Evolutionary conservation across 2,329 filamentous ascomycete species (phyloP).

Genomic region (Phialophora chinensis): DNA sequence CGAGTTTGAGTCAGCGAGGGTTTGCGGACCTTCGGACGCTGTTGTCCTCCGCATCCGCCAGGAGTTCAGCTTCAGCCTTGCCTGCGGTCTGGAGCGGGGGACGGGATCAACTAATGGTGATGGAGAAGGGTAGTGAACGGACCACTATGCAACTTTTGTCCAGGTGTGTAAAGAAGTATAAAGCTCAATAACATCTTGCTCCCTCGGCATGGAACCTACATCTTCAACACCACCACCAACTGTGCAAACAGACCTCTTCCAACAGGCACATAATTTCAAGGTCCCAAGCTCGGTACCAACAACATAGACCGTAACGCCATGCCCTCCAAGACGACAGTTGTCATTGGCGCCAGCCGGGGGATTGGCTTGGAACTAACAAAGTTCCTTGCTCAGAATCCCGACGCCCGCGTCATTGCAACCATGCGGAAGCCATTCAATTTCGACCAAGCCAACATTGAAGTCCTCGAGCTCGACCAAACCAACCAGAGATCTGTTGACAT

Average conservation of each 20-base stretch:
- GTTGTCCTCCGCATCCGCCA: constrained; percentile 2
- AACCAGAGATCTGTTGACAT: constrained; percentile 11
- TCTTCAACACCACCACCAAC: constrained; percentile 4
- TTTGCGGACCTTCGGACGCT: constrained; percentile 13
- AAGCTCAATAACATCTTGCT: neutral
- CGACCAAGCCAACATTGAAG: constrained; percentile 14
- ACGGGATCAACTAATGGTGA: constrained; percentile 6
- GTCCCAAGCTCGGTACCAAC: neutral
- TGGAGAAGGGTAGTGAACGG: neutral
- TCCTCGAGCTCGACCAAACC: constrained; percentile 22
- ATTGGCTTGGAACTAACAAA: constrained; percentile 21
- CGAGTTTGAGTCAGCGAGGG: neutral
- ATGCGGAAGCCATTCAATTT: constrained; percentile 21
- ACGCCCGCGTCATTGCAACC: constrained; percentile 22
- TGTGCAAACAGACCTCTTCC: neutral
- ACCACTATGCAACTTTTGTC: neutral
- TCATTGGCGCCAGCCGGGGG: constrained; percentile 21
- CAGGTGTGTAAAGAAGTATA: constrained; percentile 7
- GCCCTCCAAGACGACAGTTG: constrained; percentile 20
- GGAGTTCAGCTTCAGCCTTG: constrained; percentile 13
- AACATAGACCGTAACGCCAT: neutral
- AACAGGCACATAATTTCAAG: neutral
- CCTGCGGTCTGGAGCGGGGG: neutral
- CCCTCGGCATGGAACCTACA: neutral
- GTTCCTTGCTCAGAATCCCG: constrained; percentile 13